These are phyloP conservation scores for Claviceps monticola DNA, from an alignment of 2,329 filamentous ascomycete genomes.

Conservation along the genomic window DNA sequence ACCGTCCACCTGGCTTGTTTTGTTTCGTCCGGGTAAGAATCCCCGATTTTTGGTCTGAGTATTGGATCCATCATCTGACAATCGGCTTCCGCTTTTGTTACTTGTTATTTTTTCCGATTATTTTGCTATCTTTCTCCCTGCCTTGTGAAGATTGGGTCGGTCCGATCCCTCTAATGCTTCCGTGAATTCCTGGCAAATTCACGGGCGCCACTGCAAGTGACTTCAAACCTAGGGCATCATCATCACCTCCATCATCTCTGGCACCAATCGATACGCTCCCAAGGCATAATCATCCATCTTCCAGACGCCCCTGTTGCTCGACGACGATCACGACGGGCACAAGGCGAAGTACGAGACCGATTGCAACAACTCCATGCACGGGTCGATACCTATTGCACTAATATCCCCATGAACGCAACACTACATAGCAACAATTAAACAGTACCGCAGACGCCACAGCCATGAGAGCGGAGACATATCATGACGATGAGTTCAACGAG, in stretches of 20 bases:
- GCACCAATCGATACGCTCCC: not conserved
- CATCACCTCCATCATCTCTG: not conserved
- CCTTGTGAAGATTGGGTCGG: not conserved
- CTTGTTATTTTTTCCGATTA: not conserved
- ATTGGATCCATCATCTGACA: not conserved
- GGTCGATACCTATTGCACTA: not conserved
- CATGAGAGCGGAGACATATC: slow-evolving; percentile 36
- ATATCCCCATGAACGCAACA: not conserved
- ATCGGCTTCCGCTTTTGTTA: not conserved
- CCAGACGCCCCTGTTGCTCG: not conserved
- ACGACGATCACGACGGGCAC: not conserved
- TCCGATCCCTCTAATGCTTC: not conserved
- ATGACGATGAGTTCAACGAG: slow-evolving; percentile 34
- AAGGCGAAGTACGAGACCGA: not conserved
- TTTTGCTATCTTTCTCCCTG: not conserved
- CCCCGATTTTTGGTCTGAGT: not conserved
- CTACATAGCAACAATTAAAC: not conserved
- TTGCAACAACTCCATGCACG: not conserved
- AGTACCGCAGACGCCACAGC: not conserved
- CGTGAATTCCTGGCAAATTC: not conserved
- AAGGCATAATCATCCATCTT: not conserved
- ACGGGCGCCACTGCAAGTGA: not conserved
- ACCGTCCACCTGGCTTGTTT: slow-evolving; percentile 1
- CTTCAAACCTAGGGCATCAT: not conserved
- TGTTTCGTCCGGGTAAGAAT: slow-evolving; percentile 2